Evolutionary conservation across 331 rosid genomes (phyloP).

Genomic region (Quercus tomentella): DNA sequence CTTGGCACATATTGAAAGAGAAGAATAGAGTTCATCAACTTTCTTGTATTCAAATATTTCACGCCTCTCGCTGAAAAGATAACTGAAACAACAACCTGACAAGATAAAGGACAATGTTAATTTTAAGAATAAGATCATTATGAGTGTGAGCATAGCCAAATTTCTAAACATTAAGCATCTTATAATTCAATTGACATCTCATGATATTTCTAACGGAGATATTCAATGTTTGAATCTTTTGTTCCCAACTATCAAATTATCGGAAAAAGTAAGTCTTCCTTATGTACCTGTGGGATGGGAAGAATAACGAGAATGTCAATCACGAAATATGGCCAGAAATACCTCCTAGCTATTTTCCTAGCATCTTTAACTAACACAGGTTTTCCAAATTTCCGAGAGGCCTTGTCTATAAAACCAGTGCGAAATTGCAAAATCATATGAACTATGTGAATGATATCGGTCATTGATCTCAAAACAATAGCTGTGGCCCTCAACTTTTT

Average conservation of each 20-base stretch:
- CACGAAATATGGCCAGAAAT: slow-evolving; percentile 2
- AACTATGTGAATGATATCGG: background rate
- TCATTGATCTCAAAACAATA: background rate
- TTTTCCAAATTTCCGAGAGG: background rate
- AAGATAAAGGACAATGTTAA: background rate
- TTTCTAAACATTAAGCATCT: too few species aligned
- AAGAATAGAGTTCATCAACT: slow-evolving; percentile 8
- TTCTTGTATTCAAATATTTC: background rate
- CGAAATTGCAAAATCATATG: slow-evolving; percentile 12
- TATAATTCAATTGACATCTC: too few species aligned
- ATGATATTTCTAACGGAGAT: too few species aligned
- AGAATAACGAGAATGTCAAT: slow-evolving; percentile 23
- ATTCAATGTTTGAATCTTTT: too few species aligned
- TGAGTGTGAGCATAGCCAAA: too few species aligned
- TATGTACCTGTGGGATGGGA: slow-evolving; percentile 33
- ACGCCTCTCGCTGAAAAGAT: background rate
- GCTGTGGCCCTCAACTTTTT: background rate
- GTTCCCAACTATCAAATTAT: too few species aligned
- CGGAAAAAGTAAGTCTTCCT: too few species aligned
- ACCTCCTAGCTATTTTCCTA: slow-evolving; percentile 3
- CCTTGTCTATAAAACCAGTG: background rate
- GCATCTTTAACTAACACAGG: background rate
- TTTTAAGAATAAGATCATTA: too few species aligned
- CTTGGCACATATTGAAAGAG: slow-evolving; percentile 20
- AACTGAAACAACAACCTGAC: slow-evolving; percentile 2